A percentile compares a stretch with the other conserved stretches of the same genome.
Evolutionary conservation across 2,329 filamentous ascomycete species (phyloP).

Genomic region (Calonectria fujianensis): DNA sequence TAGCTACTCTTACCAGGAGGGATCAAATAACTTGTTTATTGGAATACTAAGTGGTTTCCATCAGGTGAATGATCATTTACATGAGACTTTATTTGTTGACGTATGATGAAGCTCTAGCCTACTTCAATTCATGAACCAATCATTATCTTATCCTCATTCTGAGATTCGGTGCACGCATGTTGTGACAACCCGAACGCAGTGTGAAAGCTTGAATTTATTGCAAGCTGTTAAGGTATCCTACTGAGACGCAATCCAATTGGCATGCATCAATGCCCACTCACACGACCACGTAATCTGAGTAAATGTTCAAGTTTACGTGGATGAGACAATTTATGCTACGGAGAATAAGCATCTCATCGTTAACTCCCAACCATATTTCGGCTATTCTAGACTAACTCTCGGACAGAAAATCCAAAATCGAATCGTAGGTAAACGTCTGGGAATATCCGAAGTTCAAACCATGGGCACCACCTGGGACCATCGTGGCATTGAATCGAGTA

Average conservation of each 20-base stretch:
- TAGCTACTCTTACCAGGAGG: not conserved
- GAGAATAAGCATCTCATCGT: not conserved
- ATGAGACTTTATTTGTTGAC: not conserved
- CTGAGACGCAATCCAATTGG: not conserved
- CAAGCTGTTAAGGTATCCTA: not conserved
- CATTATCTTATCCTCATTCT: not conserved
- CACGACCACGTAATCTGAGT: no score
- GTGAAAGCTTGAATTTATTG: not conserved
- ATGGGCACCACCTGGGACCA: conserved; percentile 73
- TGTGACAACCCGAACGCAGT: not conserved
- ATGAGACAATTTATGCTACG: no score
- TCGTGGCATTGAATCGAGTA: conserved; percentile 69
- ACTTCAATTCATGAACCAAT: not conserved
- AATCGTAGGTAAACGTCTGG: conserved; percentile 56
- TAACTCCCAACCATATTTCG: not conserved
- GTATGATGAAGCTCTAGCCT: not conserved
- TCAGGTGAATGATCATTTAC: no score
- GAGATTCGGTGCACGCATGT: not conserved
- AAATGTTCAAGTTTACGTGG: not conserved
- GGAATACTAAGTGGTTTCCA: not conserved
- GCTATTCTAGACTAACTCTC: not conserved
- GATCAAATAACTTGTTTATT: no score
- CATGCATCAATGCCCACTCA: not conserved
- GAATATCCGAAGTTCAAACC: conserved; percentile 69
- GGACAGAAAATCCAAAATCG: conserved; percentile 62